Conservation (phyloP, 495 filamentous ascomycete genomes). For the Aspergillus kassunensis region DNA sequence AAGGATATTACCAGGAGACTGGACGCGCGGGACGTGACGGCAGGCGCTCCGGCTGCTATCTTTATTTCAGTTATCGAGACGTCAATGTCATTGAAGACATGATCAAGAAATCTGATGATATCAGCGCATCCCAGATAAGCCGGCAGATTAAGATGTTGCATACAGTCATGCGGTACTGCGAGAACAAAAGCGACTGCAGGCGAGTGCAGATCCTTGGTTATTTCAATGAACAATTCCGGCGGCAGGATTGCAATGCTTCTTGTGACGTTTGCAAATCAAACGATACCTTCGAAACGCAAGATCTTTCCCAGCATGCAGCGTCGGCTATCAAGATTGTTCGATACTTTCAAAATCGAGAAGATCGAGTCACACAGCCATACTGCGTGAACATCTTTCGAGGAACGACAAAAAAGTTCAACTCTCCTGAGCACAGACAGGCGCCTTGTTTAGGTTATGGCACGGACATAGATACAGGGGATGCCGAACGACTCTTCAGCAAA, state of each 20-base stretch:
- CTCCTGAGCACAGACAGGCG: conserved; percentile 41
- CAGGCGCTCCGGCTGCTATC: conserved; percentile 77
- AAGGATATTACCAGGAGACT: conserved; percentile 98
- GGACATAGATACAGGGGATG: conserved; percentile 53
- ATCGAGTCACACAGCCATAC: conserved; percentile 50
- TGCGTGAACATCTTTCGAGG: conserved; percentile 61
- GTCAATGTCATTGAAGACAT: conserved; percentile 59
- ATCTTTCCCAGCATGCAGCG: conserved; percentile 72
- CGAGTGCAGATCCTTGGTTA: conserved; percentile 85
- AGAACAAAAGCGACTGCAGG: conserved; percentile 81
- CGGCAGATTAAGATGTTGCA: conserved; percentile 80
- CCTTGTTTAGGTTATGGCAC: conserved; percentile 52
- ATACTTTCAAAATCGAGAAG: conserved; percentile 41
- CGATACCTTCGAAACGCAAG: conserved; percentile 59
- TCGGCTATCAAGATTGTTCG: conserved; percentile 64
- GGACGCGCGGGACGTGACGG: conserved; percentile 92
- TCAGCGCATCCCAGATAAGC: conserved; percentile 69
- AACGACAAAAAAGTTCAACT: conserved; percentile 46
- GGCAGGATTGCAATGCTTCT: conserved; percentile 61
- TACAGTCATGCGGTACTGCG: conserved; percentile 79
- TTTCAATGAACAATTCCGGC: conserved; percentile 79
- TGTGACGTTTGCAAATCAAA: conserved; percentile 88
- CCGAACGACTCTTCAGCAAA: conserved; percentile 62
- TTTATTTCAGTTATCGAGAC: conserved; percentile 82
- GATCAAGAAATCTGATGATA: conserved; percentile 70